Evolutionary conservation across 352 stramenopile genomes (phyloP), one percentile per base, ranked within the genome.

Genomic region (Proteromonas lacertae): DNA sequence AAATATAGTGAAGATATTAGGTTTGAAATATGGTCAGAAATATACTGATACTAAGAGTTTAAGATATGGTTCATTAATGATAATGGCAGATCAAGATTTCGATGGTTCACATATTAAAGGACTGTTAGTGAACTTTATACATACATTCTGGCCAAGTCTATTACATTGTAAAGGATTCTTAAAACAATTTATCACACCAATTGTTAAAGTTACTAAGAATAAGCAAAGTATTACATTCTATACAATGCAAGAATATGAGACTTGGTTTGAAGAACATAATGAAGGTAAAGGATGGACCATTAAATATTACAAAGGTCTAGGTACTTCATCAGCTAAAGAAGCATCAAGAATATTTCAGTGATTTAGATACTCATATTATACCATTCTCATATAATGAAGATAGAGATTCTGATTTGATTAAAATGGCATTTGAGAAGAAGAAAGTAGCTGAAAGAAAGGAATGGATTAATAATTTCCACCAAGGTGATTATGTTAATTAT

Each of bases 41-140:
- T 99, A 99, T 58, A 59, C 61, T 4, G 52, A 74, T 35, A 73
- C 88, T 35, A 83, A 87, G 40, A 64, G 62, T 20, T 59, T 99
- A 28, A 72, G 89, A 16, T 99, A 99, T 46, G 88, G 88, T n/a
- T 80, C 86, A 41, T 57, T 96, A 24, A 79, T 96, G 53, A 86
- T 95, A 46, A 99, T 99, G 89, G 89, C 87, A 4, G 89, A 99
- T 64, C 89, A 99, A 61, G 88, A 99, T 57, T 75, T 91, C 41
- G 76, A 92, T 38, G 76, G 87, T 7, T 90, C 65, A 25, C 87
- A 99, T 55, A 99, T 99, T 62, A 99, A 99, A 55, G 87, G 51
- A 13, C 41, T 59, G 18, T 29, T 65, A 0, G 93, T 99, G 56
- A 99, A 99, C 47, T 75, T 96, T 29, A 81, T 99, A 34, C 83